Percentiles rank a stretch among this genome's conserved stretches.
These are phyloP conservation scores for Achaetomiella virescens DNA, from an alignment of 495 filamentous ascomycete genomes.

Conservation along the genomic window DNA sequence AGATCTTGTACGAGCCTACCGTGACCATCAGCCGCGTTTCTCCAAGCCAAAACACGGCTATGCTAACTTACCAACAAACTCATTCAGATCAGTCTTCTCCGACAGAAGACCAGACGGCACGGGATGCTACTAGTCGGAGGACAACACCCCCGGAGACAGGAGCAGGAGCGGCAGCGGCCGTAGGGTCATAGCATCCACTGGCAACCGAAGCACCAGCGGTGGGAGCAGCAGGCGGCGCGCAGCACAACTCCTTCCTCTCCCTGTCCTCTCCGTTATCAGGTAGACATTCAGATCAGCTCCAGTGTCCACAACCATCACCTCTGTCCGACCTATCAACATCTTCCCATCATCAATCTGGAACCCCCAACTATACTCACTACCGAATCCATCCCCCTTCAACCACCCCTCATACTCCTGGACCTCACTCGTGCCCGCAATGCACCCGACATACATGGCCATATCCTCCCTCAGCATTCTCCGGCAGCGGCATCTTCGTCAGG, in stretches of 20 bases:
- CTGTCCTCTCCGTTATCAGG: constrained; percentile 31
- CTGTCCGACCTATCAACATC: constrained; percentile 22
- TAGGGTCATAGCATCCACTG: neutral
- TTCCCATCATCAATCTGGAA: neutral
- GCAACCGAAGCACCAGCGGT: neutral
- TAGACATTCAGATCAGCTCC: constrained; percentile 55
- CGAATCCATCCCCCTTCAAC: constrained; percentile 49
- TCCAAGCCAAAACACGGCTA: neutral
- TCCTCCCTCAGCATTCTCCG: constrained; percentile 41
- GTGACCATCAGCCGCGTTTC: constrained; percentile 9
- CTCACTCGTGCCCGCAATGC: constrained; percentile 53
- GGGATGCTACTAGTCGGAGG: neutral
- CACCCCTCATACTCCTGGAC: constrained; percentile 51
- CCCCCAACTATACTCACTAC: constrained; percentile 31
- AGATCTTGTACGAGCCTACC: constrained; percentile 40
- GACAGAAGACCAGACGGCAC: neutral
- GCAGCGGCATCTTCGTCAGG: constrained; percentile 47
- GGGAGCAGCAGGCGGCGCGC: neutral
- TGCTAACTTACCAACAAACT: constrained; percentile 44
- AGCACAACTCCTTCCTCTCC: constrained; percentile 14
- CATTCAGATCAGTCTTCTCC: constrained; percentile 38
- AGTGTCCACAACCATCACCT: constrained; percentile 48
- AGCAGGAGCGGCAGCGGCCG: neutral
- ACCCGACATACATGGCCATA: constrained; percentile 54
- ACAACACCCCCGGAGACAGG: constrained; percentile 8